Evolutionary conservation across 2,329 filamentous ascomycete genomes (phyloP), one percentile per base, ranked within the genome.

Genomic region (Aureobasidium uvarum): DNA sequence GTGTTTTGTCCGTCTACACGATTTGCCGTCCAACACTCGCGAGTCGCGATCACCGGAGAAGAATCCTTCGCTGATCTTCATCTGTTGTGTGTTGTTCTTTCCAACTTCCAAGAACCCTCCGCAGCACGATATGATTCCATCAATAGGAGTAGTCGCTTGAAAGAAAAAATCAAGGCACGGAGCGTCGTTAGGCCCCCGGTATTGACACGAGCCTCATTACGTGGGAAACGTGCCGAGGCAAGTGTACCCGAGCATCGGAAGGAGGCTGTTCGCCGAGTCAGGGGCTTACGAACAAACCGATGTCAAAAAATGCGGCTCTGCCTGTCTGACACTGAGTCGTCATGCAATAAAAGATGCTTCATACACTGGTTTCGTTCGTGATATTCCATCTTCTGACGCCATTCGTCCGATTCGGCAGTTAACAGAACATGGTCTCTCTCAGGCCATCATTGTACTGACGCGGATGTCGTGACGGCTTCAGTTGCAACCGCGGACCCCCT

Each of bases 171-270:
- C 58, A 39, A 62, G 58, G 58, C 58, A 62, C 58, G 13, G 43
- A 13, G 58, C 58, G 31, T n/a, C 14, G 33, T 39, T 25, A 48
- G 58, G 43, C 45, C 45, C 33, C 58, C 41, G 41, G 2, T 14
- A 23, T 59, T 20, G 55, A 58, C 54, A 43, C 54, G 45, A 62
- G 43, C 58, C 58, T 62, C 58, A 50, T 62, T 50, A 50, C 45
- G 58, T 39, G 45, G 58, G 13, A 28, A 2, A 20, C 6, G 10
- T 6, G 3, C 16, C 13, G 10, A 3, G 58, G 58, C 20, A 62
- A 25, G 31, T 28, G 6, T 39, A 62, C 11, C 58, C 45, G 43
- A 50, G 14, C 31, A 62, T 50, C 45, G 45, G 39, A 51, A 51
- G 28, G 5, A 28, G 45, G 45, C 48, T 20, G 28, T 33, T 28